Evolutionary conservation across 2,329 filamentous ascomycete genomes (phyloP).

Genomic region (Fusarium mangiferae): DNA sequence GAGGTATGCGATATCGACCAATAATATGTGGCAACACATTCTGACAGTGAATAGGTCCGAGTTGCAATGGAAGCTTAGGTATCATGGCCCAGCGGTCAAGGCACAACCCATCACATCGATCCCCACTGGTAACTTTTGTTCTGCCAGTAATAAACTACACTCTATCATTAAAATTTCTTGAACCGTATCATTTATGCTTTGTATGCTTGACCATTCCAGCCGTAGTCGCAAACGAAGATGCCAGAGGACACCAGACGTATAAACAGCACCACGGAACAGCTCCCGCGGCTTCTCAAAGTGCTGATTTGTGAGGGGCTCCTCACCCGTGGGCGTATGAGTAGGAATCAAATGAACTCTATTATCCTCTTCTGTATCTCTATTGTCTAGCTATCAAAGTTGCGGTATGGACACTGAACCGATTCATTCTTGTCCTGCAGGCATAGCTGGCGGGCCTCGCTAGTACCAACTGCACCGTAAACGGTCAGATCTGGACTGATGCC

Average conservation of each 20-base stretch:
- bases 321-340: fast-evolving
- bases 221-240: not conserved
- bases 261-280: fast-evolving
- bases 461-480: not conserved
- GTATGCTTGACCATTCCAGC: fast-evolving
- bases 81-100: fast-evolving
- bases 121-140: not conserved
- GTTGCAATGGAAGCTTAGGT: not conserved
- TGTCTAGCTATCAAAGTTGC: not conserved
- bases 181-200: not conserved
- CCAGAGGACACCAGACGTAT: fast-evolving
- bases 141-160: fast-evolving
- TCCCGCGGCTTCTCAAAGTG: too few relatives aligned
- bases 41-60: not conserved
- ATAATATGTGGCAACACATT: fast-evolving
- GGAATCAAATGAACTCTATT: not conserved
- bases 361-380: fast-evolving
- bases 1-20: fast-evolving
- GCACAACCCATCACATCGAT: fast-evolving
- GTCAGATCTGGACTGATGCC: not conserved
- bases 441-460: not conserved
- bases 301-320: fast-evolving
- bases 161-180: fast-evolving
- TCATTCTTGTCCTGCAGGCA: not conserved
- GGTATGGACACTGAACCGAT: not conserved